phyloP scores from a whole-genome alignment of 23 red algal species.

The Gracilaria domingensis region DNA sequence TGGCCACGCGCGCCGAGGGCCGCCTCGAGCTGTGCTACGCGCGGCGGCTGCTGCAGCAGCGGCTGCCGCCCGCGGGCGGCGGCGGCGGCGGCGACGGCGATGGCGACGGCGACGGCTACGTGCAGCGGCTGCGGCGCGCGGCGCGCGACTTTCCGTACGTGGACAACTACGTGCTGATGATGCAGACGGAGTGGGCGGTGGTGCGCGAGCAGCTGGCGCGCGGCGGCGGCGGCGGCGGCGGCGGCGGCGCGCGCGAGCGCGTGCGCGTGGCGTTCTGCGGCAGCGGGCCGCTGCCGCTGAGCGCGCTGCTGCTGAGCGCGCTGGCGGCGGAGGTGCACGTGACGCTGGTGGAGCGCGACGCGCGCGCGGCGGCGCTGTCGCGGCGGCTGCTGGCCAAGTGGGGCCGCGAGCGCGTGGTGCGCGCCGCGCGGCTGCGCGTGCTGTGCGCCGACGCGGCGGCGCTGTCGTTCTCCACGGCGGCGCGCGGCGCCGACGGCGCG shows the following conservation, averaged over 20 bases:
- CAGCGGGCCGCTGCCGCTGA: conserved; percentile 67
- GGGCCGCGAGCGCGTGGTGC: neutral
- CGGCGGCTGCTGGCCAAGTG: conserved; percentile 42
- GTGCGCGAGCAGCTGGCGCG: neutral
- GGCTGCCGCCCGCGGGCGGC: no score
- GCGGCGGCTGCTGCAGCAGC: neutral
- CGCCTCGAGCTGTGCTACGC: conserved; percentile 54
- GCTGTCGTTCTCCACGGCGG: conserved; percentile 8
- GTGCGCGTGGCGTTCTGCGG: conserved; percentile 74
- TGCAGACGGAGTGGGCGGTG: conserved; percentile 35
- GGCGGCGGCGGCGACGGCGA: neutral
- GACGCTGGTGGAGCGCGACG: conserved; percentile 64
- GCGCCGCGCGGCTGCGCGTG: neutral
- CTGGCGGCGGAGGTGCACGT: conserved; percentile 24
- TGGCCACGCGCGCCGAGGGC: conserved; percentile 45
- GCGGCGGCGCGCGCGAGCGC: neutral
- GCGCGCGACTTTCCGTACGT: conserved; percentile 49
- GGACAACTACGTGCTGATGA: conserved; percentile 63
- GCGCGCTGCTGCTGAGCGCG: conserved; percentile 46
- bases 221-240: neutral
- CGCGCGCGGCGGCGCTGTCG: conserved; percentile 37
- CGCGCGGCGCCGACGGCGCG: neutral
- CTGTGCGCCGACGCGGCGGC: conserved; percentile 26
- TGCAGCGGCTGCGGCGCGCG: conserved; percentile 20
- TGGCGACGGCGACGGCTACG: neutral